These are phyloP conservation scores for Rhizoctonia solani DNA, from an alignment of 1,284 basidiomycete genomes.

Conservation along the genomic window DNA sequence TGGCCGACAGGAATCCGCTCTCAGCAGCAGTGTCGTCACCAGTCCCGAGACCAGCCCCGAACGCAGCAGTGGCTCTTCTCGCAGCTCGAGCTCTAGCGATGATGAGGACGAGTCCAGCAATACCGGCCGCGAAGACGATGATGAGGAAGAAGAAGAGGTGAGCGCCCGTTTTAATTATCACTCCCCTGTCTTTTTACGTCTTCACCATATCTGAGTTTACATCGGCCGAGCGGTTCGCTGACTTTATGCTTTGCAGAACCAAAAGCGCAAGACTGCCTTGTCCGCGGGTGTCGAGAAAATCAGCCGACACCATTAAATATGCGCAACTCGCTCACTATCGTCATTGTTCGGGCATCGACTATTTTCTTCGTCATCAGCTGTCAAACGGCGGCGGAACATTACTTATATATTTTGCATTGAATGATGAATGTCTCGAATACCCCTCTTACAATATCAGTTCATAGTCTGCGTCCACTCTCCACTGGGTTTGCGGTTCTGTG, in stretches of 20 bases:
- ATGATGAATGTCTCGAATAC: no score
- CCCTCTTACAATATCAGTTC: no score
- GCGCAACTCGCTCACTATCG: neutral
- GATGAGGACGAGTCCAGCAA: constrained; percentile 42
- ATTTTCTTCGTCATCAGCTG: neutral
- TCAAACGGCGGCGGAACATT: no score
- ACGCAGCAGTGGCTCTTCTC: constrained; percentile 32
- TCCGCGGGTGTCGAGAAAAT: constrained; percentile 74
- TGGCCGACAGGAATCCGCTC: constrained; percentile 13
- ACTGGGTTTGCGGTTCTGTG: constrained; percentile 2
- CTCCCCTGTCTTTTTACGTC: constrained; percentile 36
- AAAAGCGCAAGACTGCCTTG: constrained; percentile 50
- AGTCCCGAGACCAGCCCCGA: constrained; percentile 29
- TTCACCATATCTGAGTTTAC: constrained; percentile 14
- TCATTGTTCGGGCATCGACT: neutral
- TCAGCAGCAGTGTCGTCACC: constrained; percentile 3
- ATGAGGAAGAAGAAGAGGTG: constrained; percentile 48
- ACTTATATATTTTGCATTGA: no score
- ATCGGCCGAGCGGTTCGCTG: constrained; percentile 35
- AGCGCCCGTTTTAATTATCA: constrained; percentile 46
- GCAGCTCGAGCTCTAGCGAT: constrained; percentile 41
- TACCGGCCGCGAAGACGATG: constrained; percentile 41
- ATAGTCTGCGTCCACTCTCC: neutral
- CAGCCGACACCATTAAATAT: constrained; percentile 56
- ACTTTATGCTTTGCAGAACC: constrained; percentile 45